Evolutionary conservation across 1,284 basidiomycete species (phyloP).

Genomic region (Trametes hirsuta): DNA sequence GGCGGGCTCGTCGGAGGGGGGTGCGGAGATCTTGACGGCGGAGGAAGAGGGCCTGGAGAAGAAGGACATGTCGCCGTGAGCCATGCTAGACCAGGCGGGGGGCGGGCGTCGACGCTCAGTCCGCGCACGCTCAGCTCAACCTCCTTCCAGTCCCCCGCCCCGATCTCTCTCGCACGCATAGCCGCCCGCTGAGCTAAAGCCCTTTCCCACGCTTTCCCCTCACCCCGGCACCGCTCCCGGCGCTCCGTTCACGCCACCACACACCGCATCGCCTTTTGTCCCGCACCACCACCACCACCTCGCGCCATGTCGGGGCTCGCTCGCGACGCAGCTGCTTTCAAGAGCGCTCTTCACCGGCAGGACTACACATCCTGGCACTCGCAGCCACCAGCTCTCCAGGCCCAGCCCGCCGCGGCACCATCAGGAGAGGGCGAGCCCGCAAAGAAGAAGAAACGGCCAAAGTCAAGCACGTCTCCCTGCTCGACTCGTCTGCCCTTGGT

Average conservation of each 20-base stretch:
- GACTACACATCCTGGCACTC: conserved; percentile 77
- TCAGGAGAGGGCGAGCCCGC: conserved; percentile 32
- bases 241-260: not conserved
- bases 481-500: conserved; percentile 23
- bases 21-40: conserved; percentile 61
- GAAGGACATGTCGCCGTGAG: conserved; percentile 40
- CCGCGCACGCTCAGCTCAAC: not conserved
- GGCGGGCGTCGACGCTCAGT: conserved; percentile 21
- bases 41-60: conserved; percentile 54
- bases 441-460: conserved; percentile 68
- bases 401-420: conserved; percentile 29
- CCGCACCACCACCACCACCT: conserved; percentile 6
- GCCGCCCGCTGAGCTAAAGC: conserved; percentile 1
- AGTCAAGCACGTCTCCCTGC: conserved; percentile 55
- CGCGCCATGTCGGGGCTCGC: conserved; percentile 62
- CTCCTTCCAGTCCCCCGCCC: not conserved
- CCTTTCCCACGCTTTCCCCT: not conserved
- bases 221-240: not conserved
- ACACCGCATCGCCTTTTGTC: not conserved
- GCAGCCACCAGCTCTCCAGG: conserved; percentile 46
- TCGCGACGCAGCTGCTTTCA: conserved; percentile 70
- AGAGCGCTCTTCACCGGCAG: conserved; percentile 59
- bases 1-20: conserved; percentile 41
- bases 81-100: conserved; percentile 32
- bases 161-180: conserved; percentile 1